phyloP scores from a whole-genome alignment of 345 rosid species.

The Dimocarpus longan region DNA sequence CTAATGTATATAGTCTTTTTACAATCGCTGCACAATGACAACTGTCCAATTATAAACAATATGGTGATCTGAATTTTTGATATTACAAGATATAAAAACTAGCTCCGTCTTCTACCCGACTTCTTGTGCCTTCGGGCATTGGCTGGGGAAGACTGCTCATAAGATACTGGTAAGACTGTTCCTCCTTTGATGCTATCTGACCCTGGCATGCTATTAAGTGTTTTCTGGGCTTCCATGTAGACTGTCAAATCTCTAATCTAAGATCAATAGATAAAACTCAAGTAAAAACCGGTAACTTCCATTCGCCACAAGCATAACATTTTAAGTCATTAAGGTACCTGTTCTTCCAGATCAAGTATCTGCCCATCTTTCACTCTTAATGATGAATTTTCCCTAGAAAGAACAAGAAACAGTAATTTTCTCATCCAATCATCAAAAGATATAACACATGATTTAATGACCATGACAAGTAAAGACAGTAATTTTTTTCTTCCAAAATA shows the following conservation, averaged over 20 bases:
- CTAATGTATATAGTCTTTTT: background rate
- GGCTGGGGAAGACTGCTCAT: slow-evolving; percentile 47
- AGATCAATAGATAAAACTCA: slow-evolving; percentile 7
- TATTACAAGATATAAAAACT: slow-evolving; percentile 3
- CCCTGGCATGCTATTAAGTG: slow-evolving; percentile 53
- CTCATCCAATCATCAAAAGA: background rate
- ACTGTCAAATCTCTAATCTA: slow-evolving; percentile 86
- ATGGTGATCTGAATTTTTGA: background rate
- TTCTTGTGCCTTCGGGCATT: slow-evolving; percentile 50
- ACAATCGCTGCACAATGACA: no score
- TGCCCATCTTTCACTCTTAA: slow-evolving; percentile 54
- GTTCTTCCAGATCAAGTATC: slow-evolving; percentile 78
- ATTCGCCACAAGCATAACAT: background rate
- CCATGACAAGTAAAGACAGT: background rate
- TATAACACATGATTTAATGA: background rate
- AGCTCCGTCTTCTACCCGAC: slow-evolving; percentile 51
- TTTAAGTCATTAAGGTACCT: slow-evolving; percentile 41
- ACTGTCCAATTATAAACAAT: background rate
- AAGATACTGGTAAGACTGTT: slow-evolving; percentile 65
- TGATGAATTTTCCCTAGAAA: slow-evolving; percentile 50
- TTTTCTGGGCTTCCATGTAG: slow-evolving; percentile 78
- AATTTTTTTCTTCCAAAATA: background rate
- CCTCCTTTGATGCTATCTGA: slow-evolving; percentile 64
- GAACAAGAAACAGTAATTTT: background rate
- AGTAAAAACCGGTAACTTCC: slow-evolving; percentile 7